Percentiles rank a stretch among this genome's conserved stretches.
Conservation (phyloP, 2,329 filamentous ascomycete genomes). For the Dothidotthia symphoricarpi region DNA sequence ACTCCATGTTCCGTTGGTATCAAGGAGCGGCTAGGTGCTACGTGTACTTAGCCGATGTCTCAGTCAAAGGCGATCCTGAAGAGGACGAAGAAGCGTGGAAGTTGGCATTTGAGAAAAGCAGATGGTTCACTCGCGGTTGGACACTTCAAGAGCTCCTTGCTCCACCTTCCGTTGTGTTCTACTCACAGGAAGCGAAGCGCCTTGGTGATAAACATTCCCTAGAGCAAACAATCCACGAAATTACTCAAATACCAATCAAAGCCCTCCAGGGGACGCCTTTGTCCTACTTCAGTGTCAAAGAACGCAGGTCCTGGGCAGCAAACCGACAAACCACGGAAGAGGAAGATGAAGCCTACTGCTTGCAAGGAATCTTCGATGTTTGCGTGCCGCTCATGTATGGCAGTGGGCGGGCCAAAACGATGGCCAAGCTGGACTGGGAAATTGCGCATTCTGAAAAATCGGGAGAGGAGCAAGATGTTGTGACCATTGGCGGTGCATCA, state of each 20-base stretch:
- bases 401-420: too few relatives aligned
- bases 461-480: too few relatives aligned
- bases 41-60: conserved; percentile 4
- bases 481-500: too few relatives aligned
- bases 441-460: too few relatives aligned
- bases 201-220: conserved; percentile 10
- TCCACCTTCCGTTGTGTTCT: conserved; percentile 15
- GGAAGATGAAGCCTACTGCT: conserved; percentile 17
- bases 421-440: too few relatives aligned
- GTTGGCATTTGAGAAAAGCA: too few relatives aligned
- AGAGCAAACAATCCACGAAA: conserved; percentile 2
- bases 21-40: conserved; percentile 3
- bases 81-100: too few relatives aligned
- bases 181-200: conserved; percentile 5
- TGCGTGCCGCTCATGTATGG: conserved; percentile 22
- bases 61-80: too few relatives aligned
- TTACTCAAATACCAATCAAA: conserved; percentile 4
- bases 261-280: conserved; percentile 6
- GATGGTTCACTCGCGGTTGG: too few relatives aligned
- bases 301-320: conserved; percentile 15
- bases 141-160: conserved; percentile 19
- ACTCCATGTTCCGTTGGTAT: conserved; percentile 2
- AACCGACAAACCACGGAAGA: conserved; percentile 13
- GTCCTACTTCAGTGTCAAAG: conserved; percentile 10
- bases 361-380: conserved; percentile 12